Base-by-base conservation (phyloP, 140 eudicot genomes). In the Ambrosia hybrid region DNA sequence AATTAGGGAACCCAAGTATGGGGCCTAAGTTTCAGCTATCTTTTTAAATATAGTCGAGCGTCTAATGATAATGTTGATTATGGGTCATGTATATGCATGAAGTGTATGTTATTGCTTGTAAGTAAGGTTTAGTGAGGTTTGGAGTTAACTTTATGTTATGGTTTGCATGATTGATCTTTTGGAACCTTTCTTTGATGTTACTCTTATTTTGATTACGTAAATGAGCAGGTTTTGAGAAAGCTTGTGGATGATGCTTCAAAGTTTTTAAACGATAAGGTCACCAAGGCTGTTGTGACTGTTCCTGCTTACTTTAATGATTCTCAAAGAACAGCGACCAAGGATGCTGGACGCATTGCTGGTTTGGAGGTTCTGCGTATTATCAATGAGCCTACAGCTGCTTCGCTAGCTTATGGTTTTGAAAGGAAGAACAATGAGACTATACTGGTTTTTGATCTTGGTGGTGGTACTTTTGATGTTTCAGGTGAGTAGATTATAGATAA, bases 241-340 rank as follows among this genome's bases (percentile, higher is more conserved):
- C 96, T 92, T 76, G 96, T 89, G 48, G 98, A 92, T 70, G 98
- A 92, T 80, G 98, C 96, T 67, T 92, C 96, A 0, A 92, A 88
- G 82, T 92, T 92, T 73, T 72, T 92, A 67, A 89, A 92, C 17
- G 96, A 89, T 72, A 83, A 84, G 77, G 98, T 89, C 3, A 84
- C 26, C 94, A 92, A 92, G 68, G 98, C 98, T 10, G 98, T 89
- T 45, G 98, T 92, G 16, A 92, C 96, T 3, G 98, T 92, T 70
- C 96, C 98, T 78, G 98, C 98, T 46, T 92, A 92, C 75, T 92
- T 92, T 69, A 92, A 92, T 72, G 98, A 92, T 78, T 92, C 96
- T 58, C 98, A 92, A 67, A 89, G 98, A 74, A 92, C 96, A 43
- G 96, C 96, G 57, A 92, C 98, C 67, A 92, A 89, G 76, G 95